phyloP scores from a whole-genome alignment of 805 yeast species.

The Monosporozyma siamensis region DNA sequence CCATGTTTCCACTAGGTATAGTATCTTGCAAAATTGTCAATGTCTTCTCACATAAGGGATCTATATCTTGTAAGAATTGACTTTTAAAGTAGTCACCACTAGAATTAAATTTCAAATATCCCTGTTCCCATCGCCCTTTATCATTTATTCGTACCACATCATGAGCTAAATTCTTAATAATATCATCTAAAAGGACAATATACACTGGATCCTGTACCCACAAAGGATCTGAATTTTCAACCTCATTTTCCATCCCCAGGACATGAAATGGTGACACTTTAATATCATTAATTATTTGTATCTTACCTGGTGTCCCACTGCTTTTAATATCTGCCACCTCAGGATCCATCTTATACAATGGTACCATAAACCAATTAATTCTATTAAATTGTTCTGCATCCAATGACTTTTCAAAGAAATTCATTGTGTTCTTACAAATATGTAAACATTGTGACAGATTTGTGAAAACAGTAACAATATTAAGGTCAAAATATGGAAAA shows the following conservation, averaged over 20 bases:
- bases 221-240: conserved; percentile 5
- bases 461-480: conserved; percentile 22
- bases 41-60: conserved; percentile 20
- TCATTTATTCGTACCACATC: conserved; percentile 17
- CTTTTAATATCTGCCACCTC: too few relatives aligned
- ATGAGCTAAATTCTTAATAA: conserved; percentile 19
- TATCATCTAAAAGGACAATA: conserved; percentile 23
- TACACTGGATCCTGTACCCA: conserved; percentile 25
- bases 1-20: neutral
- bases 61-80: conserved; percentile 9
- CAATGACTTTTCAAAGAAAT: conserved; percentile 13
- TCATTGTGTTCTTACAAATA: conserved; percentile 14
- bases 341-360: conserved; percentile 21
- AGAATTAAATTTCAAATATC: conserved; percentile 13
- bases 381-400: conserved; percentile 18
- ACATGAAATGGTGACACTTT: conserved; percentile 11
- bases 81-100: conserved; percentile 3
- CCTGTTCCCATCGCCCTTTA: conserved; percentile 19
- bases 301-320: conserved; percentile 17
- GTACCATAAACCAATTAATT: conserved; percentile 21
- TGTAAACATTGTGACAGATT: conserved; percentile 19
- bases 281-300: conserved; percentile 11
- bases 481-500: conserved; percentile 61
- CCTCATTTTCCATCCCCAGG: conserved; percentile 3
- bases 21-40: conserved; percentile 6